Conservation (phyloP, 208 protist genomes). For the Naegleria fowleri region DNA sequence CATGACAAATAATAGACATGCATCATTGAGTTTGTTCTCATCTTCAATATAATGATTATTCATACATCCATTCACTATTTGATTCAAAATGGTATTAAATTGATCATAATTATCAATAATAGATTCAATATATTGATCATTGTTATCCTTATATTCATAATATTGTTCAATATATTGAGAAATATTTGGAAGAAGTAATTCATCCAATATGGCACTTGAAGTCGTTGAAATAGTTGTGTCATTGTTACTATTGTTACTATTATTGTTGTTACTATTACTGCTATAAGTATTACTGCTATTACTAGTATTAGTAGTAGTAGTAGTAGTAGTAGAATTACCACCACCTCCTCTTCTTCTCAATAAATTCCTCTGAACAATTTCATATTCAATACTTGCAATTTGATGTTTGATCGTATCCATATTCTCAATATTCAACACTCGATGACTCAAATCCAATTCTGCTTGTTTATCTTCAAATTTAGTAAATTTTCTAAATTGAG, state of each 20-base stretch:
- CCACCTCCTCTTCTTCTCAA: too few species aligned
- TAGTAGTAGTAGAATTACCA: too few species aligned
- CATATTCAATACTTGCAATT: background rate
- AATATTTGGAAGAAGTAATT: background rate
- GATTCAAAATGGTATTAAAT: background rate
- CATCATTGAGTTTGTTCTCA: background rate
- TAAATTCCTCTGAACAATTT: too few species aligned
- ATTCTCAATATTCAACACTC: background rate
- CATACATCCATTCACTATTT: background rate
- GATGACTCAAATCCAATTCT: background rate
- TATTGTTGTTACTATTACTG: too few species aligned
- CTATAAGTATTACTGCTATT: too few species aligned
- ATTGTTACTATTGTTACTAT: too few species aligned
- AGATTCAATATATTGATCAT: background rate
- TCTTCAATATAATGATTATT: background rate
- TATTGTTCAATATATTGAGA: background rate
- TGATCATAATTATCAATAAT: background rate
- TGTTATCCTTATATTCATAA: background rate
- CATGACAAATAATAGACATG: background rate
- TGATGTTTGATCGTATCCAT: background rate
- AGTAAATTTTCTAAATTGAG: conserved; percentile 7
- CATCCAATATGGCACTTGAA: too few species aligned
- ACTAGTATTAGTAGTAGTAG: too few species aligned
- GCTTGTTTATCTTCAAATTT: conserved; percentile 4
- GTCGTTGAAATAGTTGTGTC: background rate